Evolutionary conservation across 148 eudicot genomes (phyloP), one percentile per base, ranked within the genome.

Genomic region (Cornus controversa): DNA sequence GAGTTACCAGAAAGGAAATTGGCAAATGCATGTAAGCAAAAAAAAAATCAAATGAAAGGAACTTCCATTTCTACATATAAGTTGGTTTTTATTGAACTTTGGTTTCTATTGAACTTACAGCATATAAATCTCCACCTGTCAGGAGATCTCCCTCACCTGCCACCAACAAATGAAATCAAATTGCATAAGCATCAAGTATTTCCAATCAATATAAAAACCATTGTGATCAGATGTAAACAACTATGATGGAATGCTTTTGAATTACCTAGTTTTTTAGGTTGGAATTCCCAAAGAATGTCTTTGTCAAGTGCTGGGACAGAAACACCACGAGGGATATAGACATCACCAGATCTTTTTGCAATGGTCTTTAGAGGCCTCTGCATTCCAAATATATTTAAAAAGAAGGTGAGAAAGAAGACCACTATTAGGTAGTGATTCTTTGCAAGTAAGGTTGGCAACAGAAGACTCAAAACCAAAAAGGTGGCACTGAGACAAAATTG

Each of bases 361-460:
- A 96, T 96, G 20, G 99, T 96, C 84, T 92, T 93, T 60, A 96
- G 80, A 78, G 99, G 99, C 87, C 99, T 93, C 99, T 96, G 94
- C 74, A 84, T 74, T 54, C 62, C 58, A 68, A 2, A 58, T 18
- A 58, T 58, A 58, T 23, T 26, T 65, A 27, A 57, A 29, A 60
- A 71, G 25, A 53, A 69, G 73, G 31, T 25, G 34, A 68, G 58
- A 66, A 66, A 75, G 24, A n/a, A 67, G 40, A 71, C 9, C 37
- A 5, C 26, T 36, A 76, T 65, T 26, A 5, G 54, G 23, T 3
- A 28, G 10, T 25, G 10, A 34, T n/a, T 45, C 69, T 40, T 26
- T 34, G 24, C 26, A 6, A 40, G 22, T 36, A 16, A 60, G 34
- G 67, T 27, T 80, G 67, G 22, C n/a, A 50, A 47, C 28, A 22